phyloP scores from a whole-genome alignment of 208 protist genomes.

The Trichomonas gallinae region DNA sequence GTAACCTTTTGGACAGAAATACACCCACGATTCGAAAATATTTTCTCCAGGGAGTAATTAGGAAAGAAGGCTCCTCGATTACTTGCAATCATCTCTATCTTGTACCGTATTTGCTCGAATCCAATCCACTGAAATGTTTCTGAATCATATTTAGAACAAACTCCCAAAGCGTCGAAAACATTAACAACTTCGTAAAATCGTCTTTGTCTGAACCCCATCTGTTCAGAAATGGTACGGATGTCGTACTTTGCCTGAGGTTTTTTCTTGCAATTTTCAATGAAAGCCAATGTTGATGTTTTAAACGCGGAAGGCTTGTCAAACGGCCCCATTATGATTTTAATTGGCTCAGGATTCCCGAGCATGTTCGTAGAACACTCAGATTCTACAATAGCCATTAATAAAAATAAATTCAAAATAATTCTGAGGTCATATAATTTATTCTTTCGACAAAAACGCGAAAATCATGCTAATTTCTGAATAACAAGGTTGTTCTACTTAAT shows the following conservation, averaged over 20 bases:
- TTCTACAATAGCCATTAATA: no score
- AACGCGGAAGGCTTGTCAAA: background rate
- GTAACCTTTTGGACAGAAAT: background rate
- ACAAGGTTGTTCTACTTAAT: no score
- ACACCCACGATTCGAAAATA: background rate
- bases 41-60: background rate
- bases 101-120: background rate
- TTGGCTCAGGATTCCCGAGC: no score
- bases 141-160: background rate
- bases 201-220: background rate
- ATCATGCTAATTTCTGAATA: no score
- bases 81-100: background rate
- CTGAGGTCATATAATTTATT: no score
- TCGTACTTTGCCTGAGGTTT: background rate
- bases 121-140: background rate
- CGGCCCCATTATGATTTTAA: no score
- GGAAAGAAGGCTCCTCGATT: background rate
- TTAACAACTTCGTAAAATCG: background rate
- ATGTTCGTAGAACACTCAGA: no score
- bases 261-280: background rate
- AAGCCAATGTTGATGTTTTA: background rate
- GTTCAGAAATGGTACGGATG: background rate
- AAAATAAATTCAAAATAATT: no score
- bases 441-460: no score
- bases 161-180: background rate